phyloP scores from a whole-genome alignment of 805 yeast species.

The Candida rishiriensis region DNA sequence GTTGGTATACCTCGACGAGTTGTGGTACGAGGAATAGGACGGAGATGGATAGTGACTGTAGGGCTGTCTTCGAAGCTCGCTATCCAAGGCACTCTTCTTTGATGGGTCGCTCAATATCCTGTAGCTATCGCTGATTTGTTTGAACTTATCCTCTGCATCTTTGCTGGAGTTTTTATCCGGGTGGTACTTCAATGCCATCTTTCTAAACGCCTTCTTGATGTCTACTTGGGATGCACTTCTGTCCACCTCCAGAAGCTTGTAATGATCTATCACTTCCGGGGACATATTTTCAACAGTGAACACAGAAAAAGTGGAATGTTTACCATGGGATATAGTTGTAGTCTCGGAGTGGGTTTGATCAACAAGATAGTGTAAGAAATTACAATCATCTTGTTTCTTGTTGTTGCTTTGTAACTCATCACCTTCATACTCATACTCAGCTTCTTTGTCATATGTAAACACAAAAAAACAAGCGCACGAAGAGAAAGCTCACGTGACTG shows the following conservation, averaged over 20 bases:
- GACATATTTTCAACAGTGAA: too few species aligned
- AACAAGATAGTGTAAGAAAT: too few species aligned
- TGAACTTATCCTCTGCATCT: conserved; percentile 77
- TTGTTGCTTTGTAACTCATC: too few species aligned
- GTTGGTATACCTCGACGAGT: not conserved
- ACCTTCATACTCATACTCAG: too few species aligned
- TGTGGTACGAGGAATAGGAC: conserved; percentile 2
- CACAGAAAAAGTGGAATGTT: too few species aligned
- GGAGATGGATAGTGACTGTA: conserved; percentile 2
- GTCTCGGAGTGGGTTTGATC: too few species aligned
- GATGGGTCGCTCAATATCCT: conserved; percentile 67
- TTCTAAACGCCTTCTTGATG: conserved; percentile 76
- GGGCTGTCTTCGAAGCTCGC: conserved; percentile 8
- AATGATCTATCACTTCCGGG: conserved; percentile 37
- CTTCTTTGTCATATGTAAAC: too few species aligned
- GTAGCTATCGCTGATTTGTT: conserved; percentile 84
- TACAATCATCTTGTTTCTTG: too few species aligned
- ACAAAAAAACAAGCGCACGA: too few species aligned
- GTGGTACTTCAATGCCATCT: conserved; percentile 66
- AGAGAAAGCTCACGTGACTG: too few species aligned
- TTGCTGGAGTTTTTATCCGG: conserved; percentile 71
- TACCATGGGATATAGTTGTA: too few species aligned
- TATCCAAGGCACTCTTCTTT: conserved; percentile 58
- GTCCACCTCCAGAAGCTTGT: conserved; percentile 55
- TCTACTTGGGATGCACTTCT: conserved; percentile 50